A percentile compares a stretch with the other conserved stretches of the same genome.
These are phyloP conservation scores for Parastagonospora nodorum DNA, from an alignment of 2,329 filamentous ascomycete species.

Conservation along the genomic window DNA sequence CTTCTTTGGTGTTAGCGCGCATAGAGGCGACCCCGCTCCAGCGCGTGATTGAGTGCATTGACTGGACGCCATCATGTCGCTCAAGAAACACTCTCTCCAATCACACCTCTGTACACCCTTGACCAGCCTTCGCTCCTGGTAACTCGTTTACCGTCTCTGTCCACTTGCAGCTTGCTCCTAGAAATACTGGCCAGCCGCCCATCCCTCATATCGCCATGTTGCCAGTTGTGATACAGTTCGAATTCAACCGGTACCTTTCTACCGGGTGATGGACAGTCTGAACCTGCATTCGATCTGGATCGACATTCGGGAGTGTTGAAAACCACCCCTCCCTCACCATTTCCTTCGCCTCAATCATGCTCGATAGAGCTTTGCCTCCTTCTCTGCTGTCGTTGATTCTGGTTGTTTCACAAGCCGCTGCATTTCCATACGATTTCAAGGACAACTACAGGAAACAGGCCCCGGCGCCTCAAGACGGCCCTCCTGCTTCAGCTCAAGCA, in stretches of 20 bases:
- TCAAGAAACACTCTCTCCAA: conserved; percentile 36
- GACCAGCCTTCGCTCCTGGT: conserved; percentile 30
- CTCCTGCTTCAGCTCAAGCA: conserved; percentile 36
- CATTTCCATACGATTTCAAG: conserved; percentile 30
- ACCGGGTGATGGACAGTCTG: conserved; percentile 21
- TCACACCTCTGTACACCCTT: conserved; percentile 23
- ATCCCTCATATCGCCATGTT: conserved; percentile 31
- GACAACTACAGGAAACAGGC: conserved; percentile 34
- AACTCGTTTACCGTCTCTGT: conserved; percentile 19
- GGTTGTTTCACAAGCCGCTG: conserved; percentile 26
- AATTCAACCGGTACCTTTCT: conserved; percentile 27
- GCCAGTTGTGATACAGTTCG: conserved; percentile 29
- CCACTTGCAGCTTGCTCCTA: conserved; percentile 34
- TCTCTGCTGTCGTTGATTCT: conserved; percentile 34
- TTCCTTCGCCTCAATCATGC: conserved; percentile 29
- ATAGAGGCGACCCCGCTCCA: conserved; percentile 34
- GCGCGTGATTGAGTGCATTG: conserved; percentile 36
- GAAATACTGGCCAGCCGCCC: conserved; percentile 26
- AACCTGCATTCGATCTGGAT: conserved; percentile 17
- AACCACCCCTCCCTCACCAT: conserved; percentile 9
- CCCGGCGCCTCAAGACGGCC: conserved; percentile 34
- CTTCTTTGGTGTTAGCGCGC: conserved; percentile 13
- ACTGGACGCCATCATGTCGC: conserved; percentile 37
- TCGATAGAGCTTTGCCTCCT: conserved; percentile 29
- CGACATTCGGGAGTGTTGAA: conserved; percentile 12